Percentiles rank a stretch among this genome's conserved stretches.
phyloP scores from a whole-genome alignment of 495 filamentous ascomycete genomes.

The Trichoderma erinaceum region DNA sequence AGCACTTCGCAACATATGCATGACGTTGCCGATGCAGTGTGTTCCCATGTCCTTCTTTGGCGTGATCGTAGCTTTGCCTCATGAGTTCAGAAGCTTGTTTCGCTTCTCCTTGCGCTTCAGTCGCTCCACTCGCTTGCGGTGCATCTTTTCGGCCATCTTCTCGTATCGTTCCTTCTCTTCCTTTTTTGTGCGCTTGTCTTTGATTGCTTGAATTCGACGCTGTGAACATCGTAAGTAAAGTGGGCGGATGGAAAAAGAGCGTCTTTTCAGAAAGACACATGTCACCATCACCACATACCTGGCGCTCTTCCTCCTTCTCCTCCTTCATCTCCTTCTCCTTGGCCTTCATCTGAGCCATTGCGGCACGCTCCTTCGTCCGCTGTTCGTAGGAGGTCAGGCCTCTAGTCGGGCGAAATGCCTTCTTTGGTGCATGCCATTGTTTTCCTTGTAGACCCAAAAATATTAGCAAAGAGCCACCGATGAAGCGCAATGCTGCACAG shows the following conservation, averaged over 20 bases:
- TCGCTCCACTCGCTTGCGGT: conserved; percentile 86
- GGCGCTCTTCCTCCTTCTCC: conserved; percentile 81
- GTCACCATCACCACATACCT: conserved; percentile 47
- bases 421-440: conserved; percentile 80
- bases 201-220: conserved; percentile 70
- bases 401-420: conserved; percentile 77
- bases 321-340: conserved; percentile 92
- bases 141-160: conserved; percentile 97
- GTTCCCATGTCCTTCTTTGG: not conserved
- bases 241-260: conserved; percentile 11
- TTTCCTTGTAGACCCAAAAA: conserved; percentile 57
- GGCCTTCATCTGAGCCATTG: conserved; percentile 68
- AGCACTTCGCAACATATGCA: not conserved
- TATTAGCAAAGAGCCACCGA: conserved; percentile 14
- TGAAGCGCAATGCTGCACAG: not conserved
- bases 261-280: conserved; percentile 15
- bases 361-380: conserved; percentile 57
- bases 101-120: conserved; percentile 93
- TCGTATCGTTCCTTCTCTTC: conserved; percentile 91
- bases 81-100: conserved; percentile 93
- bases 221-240: conserved; percentile 27
- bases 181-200: conserved; percentile 75
- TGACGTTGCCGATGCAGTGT: not conserved
- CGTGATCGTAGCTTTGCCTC: conserved; percentile 27
- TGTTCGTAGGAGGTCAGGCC: conserved; percentile 73